phyloP scores from a whole-genome alignment of 768 basidiomycete genomes.

The Leccinum fibrillosum region DNA sequence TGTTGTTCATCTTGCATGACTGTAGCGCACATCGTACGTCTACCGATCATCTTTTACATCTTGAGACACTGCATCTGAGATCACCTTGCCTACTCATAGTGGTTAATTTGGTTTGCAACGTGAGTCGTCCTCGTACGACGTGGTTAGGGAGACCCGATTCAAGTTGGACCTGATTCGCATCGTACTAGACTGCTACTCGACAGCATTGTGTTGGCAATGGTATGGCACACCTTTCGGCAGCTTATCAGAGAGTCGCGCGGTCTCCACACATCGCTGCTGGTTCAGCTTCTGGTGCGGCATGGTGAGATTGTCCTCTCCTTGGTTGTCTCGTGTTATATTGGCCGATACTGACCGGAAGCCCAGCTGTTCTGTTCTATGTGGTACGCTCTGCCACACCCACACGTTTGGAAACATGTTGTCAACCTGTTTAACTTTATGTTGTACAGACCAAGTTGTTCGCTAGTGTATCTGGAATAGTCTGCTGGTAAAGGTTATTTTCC shows the following conservation, averaged over 20 bases:
- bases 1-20: background rate
- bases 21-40: constrained; percentile 8
- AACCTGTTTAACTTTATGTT: background rate
- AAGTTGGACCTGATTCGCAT: background rate
- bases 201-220: constrained; percentile 5
- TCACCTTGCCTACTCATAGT: constrained; percentile 1
- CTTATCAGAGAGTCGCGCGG: background rate
- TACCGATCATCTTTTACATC: background rate
- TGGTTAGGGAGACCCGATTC: background rate
- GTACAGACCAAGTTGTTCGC: constrained; percentile 4
- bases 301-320: background rate
- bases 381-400: background rate
- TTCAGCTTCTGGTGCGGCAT: constrained; percentile 2
- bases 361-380: constrained; percentile 5
- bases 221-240: background rate
- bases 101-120: constrained; percentile 6
- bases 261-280: background rate
- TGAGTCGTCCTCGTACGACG: background rate
- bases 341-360: background rate
- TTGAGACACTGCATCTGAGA: background rate
- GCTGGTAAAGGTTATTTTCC: constrained; percentile 4
- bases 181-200: constrained; percentile 7
- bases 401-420: background rate
- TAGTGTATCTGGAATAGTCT: constrained; percentile 1
- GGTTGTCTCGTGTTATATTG: background rate